Evolutionary conservation across 345 rosid species (phyloP).

Genomic region (Eucalyptus tenuipes): DNA sequence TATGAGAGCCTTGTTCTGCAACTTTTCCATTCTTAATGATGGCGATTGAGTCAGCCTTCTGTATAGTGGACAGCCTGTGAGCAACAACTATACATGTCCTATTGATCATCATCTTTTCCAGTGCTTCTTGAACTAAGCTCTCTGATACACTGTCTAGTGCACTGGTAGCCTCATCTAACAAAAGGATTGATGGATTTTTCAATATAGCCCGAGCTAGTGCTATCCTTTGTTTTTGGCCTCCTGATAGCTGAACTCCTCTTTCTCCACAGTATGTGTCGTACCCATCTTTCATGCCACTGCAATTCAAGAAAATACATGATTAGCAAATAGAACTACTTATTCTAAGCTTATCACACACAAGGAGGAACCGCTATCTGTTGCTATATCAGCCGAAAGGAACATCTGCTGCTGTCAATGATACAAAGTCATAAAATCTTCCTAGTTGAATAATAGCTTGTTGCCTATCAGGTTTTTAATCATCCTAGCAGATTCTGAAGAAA

Average conservation of each 20-base stretch:
- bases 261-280: conserved; percentile 52
- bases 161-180: conserved; percentile 72
- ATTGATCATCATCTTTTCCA: conserved; percentile 54
- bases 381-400: background rate
- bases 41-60: conserved; percentile 38
- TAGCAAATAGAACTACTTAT: background rate
- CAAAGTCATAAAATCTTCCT: background rate
- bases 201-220: conserved; percentile 66
- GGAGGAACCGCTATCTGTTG: background rate
- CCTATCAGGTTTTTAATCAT: background rate
- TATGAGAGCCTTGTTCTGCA: conserved; percentile 43
- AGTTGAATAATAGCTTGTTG: background rate
- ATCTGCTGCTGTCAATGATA: background rate
- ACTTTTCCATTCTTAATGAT: conserved; percentile 42
- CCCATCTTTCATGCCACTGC: conserved; percentile 64
- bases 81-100: conserved; percentile 44
- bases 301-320: background rate
- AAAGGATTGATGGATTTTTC: conserved; percentile 50
- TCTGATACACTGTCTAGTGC: conserved; percentile 58
- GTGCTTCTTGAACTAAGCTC: conserved; percentile 44
- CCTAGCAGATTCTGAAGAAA: background rate
- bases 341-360: background rate
- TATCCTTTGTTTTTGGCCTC: conserved; percentile 70
- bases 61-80: conserved; percentile 48
- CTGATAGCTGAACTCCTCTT: conserved; percentile 55